Evolutionary conservation across 1,139 yeast genomes (phyloP).

Genomic region (Keqinozyma sinolaborantium): DNA sequence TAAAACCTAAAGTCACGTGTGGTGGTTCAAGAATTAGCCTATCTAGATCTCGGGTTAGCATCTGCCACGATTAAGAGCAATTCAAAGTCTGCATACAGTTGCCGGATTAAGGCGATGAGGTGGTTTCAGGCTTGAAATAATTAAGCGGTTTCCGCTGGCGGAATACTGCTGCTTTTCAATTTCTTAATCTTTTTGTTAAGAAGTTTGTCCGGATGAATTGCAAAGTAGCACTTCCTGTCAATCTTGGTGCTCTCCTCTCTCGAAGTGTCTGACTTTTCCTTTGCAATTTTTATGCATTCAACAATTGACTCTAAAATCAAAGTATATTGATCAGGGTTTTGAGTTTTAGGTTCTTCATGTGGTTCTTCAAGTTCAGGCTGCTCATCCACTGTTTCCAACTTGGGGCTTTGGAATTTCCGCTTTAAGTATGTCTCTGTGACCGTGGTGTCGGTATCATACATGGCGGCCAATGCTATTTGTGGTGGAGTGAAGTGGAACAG

Average conservation of each 20-base stretch:
- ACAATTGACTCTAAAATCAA: slow-evolving; percentile 41
- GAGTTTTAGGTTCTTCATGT: slow-evolving; percentile 4
- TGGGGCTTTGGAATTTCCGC: slow-evolving; percentile 33
- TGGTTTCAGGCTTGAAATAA: no score
- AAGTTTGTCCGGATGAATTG: slow-evolving; percentile 54
- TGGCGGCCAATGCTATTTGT: slow-evolving; percentile 87
- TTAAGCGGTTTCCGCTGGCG: no score
- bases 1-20: no score
- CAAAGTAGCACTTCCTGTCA: slow-evolving; percentile 61
- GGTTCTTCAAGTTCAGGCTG: slow-evolving; percentile 3
- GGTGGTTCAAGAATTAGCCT: no score
- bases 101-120: no score
- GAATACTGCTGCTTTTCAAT: slow-evolving; percentile 8
- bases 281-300: slow-evolving; percentile 48
- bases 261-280: slow-evolving; percentile 40
- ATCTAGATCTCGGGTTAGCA: no score
- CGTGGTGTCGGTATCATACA: slow-evolving; percentile 63
- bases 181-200: slow-evolving; percentile 39
- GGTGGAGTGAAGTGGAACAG: slow-evolving; percentile 85
- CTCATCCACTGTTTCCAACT: slow-evolving; percentile 8
- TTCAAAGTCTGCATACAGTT: no score
- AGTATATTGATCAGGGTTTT: slow-evolving; percentile 37
- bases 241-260: slow-evolving; percentile 60
- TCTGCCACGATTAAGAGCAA: no score
- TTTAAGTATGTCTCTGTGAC: slow-evolving; percentile 64